Percentiles rank a stretch among this genome's conserved stretches.
phyloP scores from a whole-genome alignment of 2,329 filamentous ascomycete species.

The Sporothrix protearum region DNA sequence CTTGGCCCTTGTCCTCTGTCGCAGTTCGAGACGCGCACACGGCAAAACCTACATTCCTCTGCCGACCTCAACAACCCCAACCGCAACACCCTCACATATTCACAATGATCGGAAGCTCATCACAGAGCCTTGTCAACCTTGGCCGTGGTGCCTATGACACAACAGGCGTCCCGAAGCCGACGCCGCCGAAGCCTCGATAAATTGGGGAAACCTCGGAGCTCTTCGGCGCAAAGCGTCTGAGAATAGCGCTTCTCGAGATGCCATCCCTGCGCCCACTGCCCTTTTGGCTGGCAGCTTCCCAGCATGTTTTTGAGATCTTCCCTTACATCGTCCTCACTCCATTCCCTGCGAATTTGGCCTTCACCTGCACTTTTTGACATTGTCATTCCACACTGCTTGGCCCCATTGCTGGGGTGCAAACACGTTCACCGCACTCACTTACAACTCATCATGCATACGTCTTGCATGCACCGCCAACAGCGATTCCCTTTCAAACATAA shows the following conservation, averaged over 20 bases:
- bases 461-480: conserved; percentile 17
- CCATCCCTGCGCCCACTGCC: not conserved
- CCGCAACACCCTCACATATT: conserved; percentile 16
- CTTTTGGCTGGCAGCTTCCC: not conserved
- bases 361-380: not conserved
- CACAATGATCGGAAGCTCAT: conserved; percentile 37
- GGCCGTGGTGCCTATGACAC: conserved; percentile 40
- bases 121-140: conserved; percentile 35
- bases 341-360: conserved; percentile 1
- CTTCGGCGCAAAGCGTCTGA: not conserved
- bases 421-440: conserved; percentile 16
- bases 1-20: not conserved
- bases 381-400: no score
- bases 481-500: not conserved
- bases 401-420: conserved; percentile 7
- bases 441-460: conserved; percentile 23
- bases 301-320: not conserved
- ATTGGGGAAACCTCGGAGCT: not conserved
- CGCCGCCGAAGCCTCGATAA: conserved; percentile 39
- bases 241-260: conserved; percentile 9
- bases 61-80: not conserved
- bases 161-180: conserved; percentile 39
- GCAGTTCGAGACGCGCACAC: conserved; percentile 10
- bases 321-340: not conserved
- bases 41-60: not conserved